Conservation (phyloP, 2,329 filamentous ascomycete genomes). For the Parastagonospora nodorum region DNA sequence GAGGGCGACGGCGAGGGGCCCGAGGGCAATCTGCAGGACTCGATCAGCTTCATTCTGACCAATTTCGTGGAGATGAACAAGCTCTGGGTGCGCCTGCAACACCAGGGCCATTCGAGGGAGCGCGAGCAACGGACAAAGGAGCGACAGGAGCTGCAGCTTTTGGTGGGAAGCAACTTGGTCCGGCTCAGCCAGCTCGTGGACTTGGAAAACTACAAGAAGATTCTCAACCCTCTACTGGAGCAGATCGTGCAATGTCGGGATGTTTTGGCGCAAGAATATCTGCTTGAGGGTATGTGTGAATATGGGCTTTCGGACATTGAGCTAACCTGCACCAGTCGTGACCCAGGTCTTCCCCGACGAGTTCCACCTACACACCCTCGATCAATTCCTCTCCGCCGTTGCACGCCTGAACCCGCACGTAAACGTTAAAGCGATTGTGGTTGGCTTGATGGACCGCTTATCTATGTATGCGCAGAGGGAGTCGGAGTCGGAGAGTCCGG, state of each 20-base stretch:
- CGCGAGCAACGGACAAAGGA: constrained; percentile 92
- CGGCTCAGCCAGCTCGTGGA: constrained; percentile 94
- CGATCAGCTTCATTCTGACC: constrained; percentile 95
- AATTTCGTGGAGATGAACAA: constrained; percentile 99
- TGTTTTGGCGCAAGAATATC: constrained; percentile 94
- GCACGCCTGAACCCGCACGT: constrained; percentile 93
- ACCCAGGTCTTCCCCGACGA: constrained; percentile 99
- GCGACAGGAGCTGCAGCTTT: constrained; percentile 89
- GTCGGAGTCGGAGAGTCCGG: constrained; percentile 70
- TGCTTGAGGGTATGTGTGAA: constrained; percentile 70
- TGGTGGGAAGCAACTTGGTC: constrained; percentile 96
- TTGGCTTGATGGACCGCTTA: constrained; percentile 94
- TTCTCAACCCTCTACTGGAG: constrained; percentile 86
- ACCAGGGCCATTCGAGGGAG: constrained; percentile 95
- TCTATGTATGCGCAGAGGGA: constrained; percentile 95
- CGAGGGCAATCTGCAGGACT: constrained; percentile 94
- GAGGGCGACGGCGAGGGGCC: constrained; percentile 83
- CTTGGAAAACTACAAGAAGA: constrained; percentile 91
- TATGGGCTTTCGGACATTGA: neutral
- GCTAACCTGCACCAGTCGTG: constrained; percentile 67
- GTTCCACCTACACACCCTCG: constrained; percentile 94
- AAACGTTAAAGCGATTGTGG: constrained; percentile 97
- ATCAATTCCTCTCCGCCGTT: constrained; percentile 92
- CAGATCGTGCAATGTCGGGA: constrained; percentile 98
- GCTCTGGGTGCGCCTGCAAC: constrained; percentile 95